phyloP scores from a whole-genome alignment of 2,329 filamentous ascomycete genomes.

The Fusarium penzigii region DNA sequence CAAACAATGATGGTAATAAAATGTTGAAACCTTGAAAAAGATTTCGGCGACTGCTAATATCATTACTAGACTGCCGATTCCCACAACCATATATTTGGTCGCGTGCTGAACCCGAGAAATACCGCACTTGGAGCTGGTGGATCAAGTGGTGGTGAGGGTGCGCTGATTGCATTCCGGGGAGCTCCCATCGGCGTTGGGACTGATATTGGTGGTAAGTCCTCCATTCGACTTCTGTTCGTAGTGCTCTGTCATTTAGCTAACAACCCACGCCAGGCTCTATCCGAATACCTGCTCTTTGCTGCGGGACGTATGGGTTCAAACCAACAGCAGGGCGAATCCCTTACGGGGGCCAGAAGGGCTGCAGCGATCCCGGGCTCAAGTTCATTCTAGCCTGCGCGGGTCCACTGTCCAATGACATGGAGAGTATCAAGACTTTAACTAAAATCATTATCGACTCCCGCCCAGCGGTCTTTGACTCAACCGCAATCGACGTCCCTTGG shows the following conservation, averaged over 20 bases:
- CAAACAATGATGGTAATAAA: constrained; percentile 14
- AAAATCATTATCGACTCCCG: constrained; percentile 1
- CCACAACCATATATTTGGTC: constrained; percentile 54
- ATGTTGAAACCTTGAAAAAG: too few species aligned
- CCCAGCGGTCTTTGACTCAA: constrained; percentile 2
- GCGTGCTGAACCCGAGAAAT: constrained; percentile 60
- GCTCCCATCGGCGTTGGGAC: constrained; percentile 35
- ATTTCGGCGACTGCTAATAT: neutral
- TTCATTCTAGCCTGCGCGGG: constrained; percentile 6
- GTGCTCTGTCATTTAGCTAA: too few species aligned
- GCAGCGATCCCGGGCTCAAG: constrained; percentile 1
- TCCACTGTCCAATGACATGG: constrained; percentile 11
- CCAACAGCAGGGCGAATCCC: constrained; percentile 9
- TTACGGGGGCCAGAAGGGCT: constrained; percentile 6
- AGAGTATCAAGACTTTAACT: constrained; percentile 5
- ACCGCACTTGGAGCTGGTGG: constrained; percentile 59
- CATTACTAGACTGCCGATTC: constrained; percentile 7
- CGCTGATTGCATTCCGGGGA: constrained; percentile 35
- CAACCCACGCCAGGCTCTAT: constrained; percentile 20
- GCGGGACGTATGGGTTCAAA: constrained; percentile 16
- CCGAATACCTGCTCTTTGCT: constrained; percentile 26
- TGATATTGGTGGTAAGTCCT: constrained; percentile 30
- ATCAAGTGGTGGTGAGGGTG: constrained; percentile 54
- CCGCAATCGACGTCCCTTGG: constrained; percentile 10
- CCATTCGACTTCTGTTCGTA: neutral